These are phyloP conservation scores for Apocynum venetum DNA, from an alignment of 257 asterid genomes.

Conservation along the genomic window DNA sequence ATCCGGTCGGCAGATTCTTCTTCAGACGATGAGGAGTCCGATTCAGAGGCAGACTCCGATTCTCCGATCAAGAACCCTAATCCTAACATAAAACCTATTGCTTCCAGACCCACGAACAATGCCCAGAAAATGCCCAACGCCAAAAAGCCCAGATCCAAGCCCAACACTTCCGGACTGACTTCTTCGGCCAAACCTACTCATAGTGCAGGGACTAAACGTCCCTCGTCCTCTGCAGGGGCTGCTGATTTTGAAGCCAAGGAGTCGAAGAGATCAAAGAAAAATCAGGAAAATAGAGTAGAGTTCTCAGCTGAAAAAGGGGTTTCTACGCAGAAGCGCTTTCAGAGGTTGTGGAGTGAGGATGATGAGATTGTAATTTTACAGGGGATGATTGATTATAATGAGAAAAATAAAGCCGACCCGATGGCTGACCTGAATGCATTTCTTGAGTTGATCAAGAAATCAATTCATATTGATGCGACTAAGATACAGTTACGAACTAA, in stretches of 20 bases:
- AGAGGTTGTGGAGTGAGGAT: conserved; percentile 57
- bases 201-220: conserved; percentile 32
- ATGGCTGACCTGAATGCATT: conserved; percentile 37
- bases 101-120: conserved; percentile 30
- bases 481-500: conserved; percentile 50
- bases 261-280: conserved; percentile 42
- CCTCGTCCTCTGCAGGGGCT: conserved; percentile 28
- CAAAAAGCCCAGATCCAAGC: conserved; percentile 32
- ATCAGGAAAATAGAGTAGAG: conserved; percentile 23
- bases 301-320: conserved; percentile 17
- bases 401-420: conserved; percentile 38
- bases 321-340: conserved; percentile 34
- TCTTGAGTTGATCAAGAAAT: conserved; percentile 43
- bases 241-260: conserved; percentile 22
- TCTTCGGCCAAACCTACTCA: conserved; percentile 23
- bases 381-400: conserved; percentile 46
- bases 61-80: conserved; percentile 18
- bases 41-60: conserved; percentile 33
- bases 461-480: conserved; percentile 33
- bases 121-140: conserved; percentile 18
- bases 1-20: conserved; percentile 26
- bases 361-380: conserved; percentile 56
- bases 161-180: conserved; percentile 14
- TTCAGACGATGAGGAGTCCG: conserved; percentile 19
- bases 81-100: conserved; percentile 24